Percentiles rank a stretch among this genome's conserved stretches.
Conservation (phyloP, 257 asterid genomes). For the Salvia hispanica region DNA sequence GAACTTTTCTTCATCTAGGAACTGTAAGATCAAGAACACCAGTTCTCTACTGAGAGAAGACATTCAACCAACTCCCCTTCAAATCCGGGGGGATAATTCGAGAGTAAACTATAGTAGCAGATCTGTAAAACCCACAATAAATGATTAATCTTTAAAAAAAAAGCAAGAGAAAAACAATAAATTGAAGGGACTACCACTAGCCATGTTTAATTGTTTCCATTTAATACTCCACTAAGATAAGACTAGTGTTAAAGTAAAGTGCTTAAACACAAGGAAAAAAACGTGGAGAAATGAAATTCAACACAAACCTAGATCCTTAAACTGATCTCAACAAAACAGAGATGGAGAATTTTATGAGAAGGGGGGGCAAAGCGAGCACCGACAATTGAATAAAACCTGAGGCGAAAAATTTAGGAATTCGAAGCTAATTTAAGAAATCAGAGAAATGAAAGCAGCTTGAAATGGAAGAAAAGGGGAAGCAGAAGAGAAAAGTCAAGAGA, state of each 20-base stretch:
- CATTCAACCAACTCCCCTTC: conserved; percentile 58
- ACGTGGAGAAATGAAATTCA: conserved; percentile 14
- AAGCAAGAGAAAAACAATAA: conserved; percentile 37
- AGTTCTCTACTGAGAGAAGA: conserved; percentile 81
- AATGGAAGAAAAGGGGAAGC: conserved; percentile 52
- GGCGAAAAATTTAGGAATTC: conserved; percentile 18
- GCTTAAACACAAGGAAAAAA: conserved; percentile 17
- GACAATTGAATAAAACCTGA: conserved; percentile 40
- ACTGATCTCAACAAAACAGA: conserved; percentile 37
- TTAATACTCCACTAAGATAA: conserved; percentile 40
- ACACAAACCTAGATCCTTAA: conserved; percentile 44
- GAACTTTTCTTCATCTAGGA: conserved; percentile 59
- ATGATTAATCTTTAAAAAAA: conserved; percentile 3
- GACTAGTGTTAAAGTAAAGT: conserved; percentile 20
- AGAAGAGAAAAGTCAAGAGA: conserved; percentile 40
- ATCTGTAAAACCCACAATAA: conserved; percentile 60
- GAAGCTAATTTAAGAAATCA: conserved; percentile 43
- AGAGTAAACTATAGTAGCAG: conserved; percentile 49
- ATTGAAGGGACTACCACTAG: conserved; percentile 53
- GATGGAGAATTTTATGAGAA: conserved; percentile 32
- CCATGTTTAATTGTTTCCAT: conserved; percentile 48
- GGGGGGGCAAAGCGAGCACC: conserved; percentile 49
- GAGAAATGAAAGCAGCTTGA: conserved; percentile 63
- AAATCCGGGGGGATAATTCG: conserved; percentile 40
- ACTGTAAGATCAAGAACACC: conserved; percentile 59